Conservation (phyloP, 2,329 filamentous ascomycete genomes). For the Colletotrichum tabaci region DNA sequence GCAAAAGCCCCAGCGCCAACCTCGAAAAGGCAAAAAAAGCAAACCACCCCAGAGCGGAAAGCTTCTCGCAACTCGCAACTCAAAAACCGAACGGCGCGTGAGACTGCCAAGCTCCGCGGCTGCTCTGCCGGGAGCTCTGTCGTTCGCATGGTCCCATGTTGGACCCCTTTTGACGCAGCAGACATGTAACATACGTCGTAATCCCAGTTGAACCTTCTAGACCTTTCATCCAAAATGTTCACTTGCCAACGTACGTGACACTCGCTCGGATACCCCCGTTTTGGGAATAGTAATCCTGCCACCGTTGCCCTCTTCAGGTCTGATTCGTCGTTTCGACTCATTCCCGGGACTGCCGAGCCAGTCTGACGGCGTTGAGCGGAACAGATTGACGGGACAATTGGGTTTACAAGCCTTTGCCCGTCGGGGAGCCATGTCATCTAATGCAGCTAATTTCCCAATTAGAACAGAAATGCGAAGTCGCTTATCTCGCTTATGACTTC, state of each 20-base stretch:
- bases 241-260: too few species aligned
- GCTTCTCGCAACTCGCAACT: constrained; percentile 14
- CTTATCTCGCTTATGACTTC: not conserved
- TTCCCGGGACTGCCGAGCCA: not conserved
- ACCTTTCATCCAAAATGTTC: not conserved
- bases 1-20: not conserved
- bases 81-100: not conserved
- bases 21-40: not conserved
- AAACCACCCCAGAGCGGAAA: constrained; percentile 10
- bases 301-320: too few species aligned
- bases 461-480: constrained; percentile 2
- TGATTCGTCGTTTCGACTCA: too few species aligned
- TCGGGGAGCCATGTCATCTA: constrained; percentile 13
- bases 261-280: too few species aligned
- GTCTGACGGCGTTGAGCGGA: not conserved
- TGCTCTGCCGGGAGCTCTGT: not conserved
- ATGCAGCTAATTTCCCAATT: constrained; percentile 11
- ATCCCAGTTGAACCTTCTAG: not conserved
- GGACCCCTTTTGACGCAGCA: constrained; percentile 7
- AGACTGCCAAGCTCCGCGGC: not conserved
- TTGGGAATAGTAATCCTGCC: too few species aligned
- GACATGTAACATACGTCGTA: not conserved
- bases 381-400: not conserved
- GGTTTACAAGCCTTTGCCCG: not conserved
- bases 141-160: not conserved